Percentiles rank a stretch among this genome's conserved stretches.
Evolutionary conservation across 176 grass and related monocot species (phyloP).

Genomic region (Hyparrhenia diplandra): DNA sequence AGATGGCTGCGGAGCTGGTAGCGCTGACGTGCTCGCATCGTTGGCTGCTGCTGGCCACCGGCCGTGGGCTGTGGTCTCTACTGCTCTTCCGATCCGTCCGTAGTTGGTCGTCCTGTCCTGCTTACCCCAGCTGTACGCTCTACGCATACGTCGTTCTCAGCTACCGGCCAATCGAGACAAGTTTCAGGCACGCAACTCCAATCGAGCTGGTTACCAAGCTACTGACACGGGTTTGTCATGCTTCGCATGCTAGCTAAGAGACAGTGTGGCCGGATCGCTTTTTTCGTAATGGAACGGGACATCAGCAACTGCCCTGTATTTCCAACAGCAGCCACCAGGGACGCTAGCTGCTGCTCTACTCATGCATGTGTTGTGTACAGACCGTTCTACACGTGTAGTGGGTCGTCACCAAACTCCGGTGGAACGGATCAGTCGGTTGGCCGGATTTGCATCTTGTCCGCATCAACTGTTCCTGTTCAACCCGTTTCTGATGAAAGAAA

Average conservation of each 20-base stretch:
- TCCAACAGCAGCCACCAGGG: background rate
- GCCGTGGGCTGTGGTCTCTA: background rate
- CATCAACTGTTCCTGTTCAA: background rate
- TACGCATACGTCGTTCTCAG: background rate
- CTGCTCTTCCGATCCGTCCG: background rate
- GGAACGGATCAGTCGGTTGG: background rate
- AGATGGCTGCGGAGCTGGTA: too few relatives aligned
- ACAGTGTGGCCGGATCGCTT: background rate
- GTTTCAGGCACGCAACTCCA: background rate
- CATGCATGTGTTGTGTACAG: background rate
- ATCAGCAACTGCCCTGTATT: background rate
- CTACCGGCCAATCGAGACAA: background rate
- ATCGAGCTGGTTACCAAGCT: background rate
- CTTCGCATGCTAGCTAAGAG: background rate
- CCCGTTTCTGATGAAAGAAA: background rate
- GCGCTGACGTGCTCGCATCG: constrained; percentile 5
- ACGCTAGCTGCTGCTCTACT: background rate
- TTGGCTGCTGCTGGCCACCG: constrained; percentile 31
- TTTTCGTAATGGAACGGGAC: background rate
- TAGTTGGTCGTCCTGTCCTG: background rate
- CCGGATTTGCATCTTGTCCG: background rate
- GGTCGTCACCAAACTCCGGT: background rate
- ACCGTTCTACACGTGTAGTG: background rate
- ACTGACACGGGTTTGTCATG: background rate
- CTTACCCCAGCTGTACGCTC: background rate